Evolutionary conservation across 2,329 filamentous ascomycete genomes (phyloP).

Genomic region (Penicillium griseofulvum): DNA sequence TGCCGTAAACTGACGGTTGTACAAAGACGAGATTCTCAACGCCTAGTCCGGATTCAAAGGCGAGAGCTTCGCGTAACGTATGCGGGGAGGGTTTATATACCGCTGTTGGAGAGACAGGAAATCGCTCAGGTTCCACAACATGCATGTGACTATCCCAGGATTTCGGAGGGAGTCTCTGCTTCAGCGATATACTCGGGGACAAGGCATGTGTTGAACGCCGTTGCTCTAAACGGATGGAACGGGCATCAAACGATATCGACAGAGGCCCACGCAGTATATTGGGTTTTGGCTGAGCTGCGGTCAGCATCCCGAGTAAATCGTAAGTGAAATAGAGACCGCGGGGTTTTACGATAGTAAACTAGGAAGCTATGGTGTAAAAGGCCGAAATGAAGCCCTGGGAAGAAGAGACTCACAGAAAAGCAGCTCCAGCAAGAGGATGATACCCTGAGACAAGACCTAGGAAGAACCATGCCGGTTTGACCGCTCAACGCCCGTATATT

Average conservation of each 20-base stretch:
- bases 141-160: slow-evolving; percentile 66
- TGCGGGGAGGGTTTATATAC: slow-evolving; percentile 53
- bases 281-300: slow-evolving; percentile 23
- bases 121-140: slow-evolving; percentile 54
- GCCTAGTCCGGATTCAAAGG: slow-evolving; percentile 52
- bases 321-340: neutral
- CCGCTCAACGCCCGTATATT: slow-evolving; percentile 18
- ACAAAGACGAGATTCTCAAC: slow-evolving; percentile 58
- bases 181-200: slow-evolving; percentile 14
- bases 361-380: neutral
- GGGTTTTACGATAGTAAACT: neutral
- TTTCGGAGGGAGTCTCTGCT: slow-evolving; percentile 27
- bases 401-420: slow-evolving; percentile 14
- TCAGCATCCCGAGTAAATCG: slow-evolving; percentile 23
- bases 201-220: slow-evolving; percentile 14
- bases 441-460: slow-evolving; percentile 9
- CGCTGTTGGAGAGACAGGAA: slow-evolving; percentile 50
- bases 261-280: slow-evolving; percentile 13
- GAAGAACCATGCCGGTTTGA: slow-evolving; percentile 14
- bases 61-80: slow-evolving; percentile 51
- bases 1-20: slow-evolving; percentile 62
- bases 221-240: slow-evolving; percentile 7
- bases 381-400: neutral
- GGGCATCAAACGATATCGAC: slow-evolving; percentile 17
- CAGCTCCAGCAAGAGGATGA: slow-evolving; percentile 9